phyloP scores from a whole-genome alignment of 2,329 filamentous ascomycete genomes.

The Hymenotorrendiella dingleyae region DNA sequence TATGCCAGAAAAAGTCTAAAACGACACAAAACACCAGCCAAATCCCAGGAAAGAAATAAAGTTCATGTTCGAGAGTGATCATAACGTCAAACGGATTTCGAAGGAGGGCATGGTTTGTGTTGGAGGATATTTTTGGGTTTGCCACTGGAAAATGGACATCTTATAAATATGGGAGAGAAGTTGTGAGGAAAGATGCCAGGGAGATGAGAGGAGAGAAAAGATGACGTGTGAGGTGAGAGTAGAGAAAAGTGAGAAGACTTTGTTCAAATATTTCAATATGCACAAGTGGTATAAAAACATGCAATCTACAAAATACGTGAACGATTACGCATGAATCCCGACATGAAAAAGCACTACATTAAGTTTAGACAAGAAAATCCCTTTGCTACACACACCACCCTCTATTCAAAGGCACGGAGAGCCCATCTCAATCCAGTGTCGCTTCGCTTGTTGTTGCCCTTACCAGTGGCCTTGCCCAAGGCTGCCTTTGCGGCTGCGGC shows the following conservation, averaged over 20 bases:
- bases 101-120: no score
- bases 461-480: not conserved
- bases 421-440: not conserved
- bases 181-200: no score
- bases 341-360: conserved; percentile 1
- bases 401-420: not conserved
- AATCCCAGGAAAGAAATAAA: no score
- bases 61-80: no score
- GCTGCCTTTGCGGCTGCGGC: not conserved
- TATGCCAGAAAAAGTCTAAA: no score
- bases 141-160: no score
- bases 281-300: no score
- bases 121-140: no score
- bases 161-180: no score
- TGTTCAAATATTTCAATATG: no score
- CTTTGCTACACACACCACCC: not conserved
- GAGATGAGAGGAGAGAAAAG: not conserved
- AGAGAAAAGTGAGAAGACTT: not conserved
- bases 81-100: no score
- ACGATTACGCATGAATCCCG: not conserved
- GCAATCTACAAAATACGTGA: not conserved
- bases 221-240: not conserved
- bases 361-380: not conserved
- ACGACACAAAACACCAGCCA: no score
- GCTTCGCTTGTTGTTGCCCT: conserved; percentile 2